A percentile compares a stretch with the other conserved stretches of the same genome.
These are phyloP conservation scores for Dipteronia sinensis DNA, from an alignment of 345 rosid genomes.

Conservation along the genomic window DNA sequence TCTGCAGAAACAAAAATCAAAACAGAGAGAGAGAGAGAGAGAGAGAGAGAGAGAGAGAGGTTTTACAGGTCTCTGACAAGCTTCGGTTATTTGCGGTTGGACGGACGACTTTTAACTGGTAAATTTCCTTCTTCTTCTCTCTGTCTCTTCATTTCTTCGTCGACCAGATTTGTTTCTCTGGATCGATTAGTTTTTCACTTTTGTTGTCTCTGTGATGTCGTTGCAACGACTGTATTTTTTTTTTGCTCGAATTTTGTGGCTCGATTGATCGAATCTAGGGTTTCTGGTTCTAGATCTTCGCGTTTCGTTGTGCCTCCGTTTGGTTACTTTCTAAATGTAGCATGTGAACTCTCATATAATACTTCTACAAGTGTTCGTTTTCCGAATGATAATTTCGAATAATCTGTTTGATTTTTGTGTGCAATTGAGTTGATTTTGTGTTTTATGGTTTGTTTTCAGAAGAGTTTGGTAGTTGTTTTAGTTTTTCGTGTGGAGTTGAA, in stretches of 20 bases:
- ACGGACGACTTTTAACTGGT: slow-evolving; percentile 3
- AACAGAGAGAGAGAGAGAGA: not conserved
- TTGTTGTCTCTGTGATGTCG: not conserved
- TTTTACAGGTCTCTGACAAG: slow-evolving; percentile 7
- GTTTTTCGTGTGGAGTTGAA: not conserved
- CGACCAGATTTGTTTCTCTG: not conserved
- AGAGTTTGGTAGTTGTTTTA: slow-evolving; percentile 5
- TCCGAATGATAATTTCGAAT: not conserved
- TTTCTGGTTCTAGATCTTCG: slow-evolving; percentile 14
- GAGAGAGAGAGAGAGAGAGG: not conserved
- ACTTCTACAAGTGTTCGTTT: not conserved
- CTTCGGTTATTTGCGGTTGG: not conserved
- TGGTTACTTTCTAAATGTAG: not conserved
- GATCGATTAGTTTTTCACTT: not conserved
- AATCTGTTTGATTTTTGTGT: not conserved
- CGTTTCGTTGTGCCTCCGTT: not conserved
- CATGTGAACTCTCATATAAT: not conserved
- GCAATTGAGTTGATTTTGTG: not conserved
- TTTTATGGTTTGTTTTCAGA: not conserved
- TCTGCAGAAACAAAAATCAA: not conserved
- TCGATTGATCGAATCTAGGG: not conserved
- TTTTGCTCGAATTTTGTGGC: not conserved
- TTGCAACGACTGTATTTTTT: not conserved
- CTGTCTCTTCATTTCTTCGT: not conserved
- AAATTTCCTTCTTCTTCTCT: not conserved